These are phyloP conservation scores for Nemania serpens DNA, from an alignment of 2,329 filamentous ascomycete species.

Conservation along the genomic window DNA sequence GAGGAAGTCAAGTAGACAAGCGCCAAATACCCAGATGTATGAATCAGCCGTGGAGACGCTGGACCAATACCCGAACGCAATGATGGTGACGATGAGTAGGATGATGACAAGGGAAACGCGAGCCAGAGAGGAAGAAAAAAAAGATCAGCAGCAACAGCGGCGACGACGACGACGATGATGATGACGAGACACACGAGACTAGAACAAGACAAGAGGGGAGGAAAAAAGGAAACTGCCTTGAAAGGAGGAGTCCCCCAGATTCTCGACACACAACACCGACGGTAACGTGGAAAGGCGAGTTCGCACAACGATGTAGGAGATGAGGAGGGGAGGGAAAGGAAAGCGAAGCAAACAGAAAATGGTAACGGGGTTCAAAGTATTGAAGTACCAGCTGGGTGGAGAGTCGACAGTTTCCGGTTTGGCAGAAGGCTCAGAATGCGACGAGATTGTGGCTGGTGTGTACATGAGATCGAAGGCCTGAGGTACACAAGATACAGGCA, in stretches of 20 bases:
- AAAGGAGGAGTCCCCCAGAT: constrained; percentile 46
- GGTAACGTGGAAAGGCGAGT: constrained; percentile 42
- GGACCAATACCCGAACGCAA: constrained; percentile 25
- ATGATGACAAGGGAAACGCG: constrained; percentile 31
- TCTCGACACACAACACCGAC: constrained; percentile 47
- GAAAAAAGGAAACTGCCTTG: constrained; percentile 49
- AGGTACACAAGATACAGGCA: no score
- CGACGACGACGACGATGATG: constrained; percentile 25
- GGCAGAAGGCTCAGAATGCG: constrained; percentile 12
- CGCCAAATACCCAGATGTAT: constrained; percentile 28
- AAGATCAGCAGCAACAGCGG: constrained; percentile 26
- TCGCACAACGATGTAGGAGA: constrained; percentile 42
- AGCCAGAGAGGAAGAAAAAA: constrained; percentile 39
- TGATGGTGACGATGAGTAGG: constrained; percentile 32
- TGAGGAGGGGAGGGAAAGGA: constrained; percentile 39
- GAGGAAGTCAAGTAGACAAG: constrained; percentile 27
- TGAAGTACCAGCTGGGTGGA: constrained; percentile 28
- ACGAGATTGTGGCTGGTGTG: constrained; percentile 20
- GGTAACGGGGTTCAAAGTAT: constrained; percentile 32
- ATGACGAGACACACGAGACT: constrained; percentile 41
- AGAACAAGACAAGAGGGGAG: constrained; percentile 32
- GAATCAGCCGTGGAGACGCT: constrained; percentile 25
- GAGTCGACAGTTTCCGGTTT: constrained; percentile 6
- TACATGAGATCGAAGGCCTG: neutral
- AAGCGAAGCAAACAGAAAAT: constrained; percentile 37